Evolutionary conservation across 2,329 filamentous ascomycete genomes (phyloP).

Genomic region (Colletotrichum sp.): DNA sequence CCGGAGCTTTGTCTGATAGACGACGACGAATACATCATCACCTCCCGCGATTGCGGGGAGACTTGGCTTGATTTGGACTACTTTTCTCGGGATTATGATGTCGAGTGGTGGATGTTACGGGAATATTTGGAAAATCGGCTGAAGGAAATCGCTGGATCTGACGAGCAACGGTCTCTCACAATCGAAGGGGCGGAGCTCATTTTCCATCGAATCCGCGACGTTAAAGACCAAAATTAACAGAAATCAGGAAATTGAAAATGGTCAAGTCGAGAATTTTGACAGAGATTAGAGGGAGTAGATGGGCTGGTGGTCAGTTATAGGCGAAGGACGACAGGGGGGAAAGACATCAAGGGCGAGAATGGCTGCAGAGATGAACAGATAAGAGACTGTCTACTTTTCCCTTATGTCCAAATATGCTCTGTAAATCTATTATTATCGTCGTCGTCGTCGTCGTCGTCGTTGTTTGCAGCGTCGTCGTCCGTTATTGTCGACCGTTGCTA

Average conservation of each 20-base stretch:
- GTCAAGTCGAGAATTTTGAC: neutral
- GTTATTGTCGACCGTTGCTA: neutral
- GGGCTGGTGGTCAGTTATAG: neutral
- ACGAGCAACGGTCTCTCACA: neutral
- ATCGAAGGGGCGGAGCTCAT: neutral
- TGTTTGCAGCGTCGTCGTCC: neutral
- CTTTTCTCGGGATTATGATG: neutral
- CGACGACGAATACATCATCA: neutral
- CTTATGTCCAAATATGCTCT: neutral
- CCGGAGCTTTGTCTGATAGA: neutral
- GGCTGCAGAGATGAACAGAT: neutral
- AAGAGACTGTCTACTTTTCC: neutral
- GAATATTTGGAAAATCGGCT: neutral
- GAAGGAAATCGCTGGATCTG: neutral
- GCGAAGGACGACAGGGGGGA: neutral
- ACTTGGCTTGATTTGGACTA: neutral
- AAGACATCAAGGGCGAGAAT: neutral
- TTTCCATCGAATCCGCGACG: neutral
- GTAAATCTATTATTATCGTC: neutral
- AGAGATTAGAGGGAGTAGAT: neutral
- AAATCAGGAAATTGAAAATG: fast-evolving
- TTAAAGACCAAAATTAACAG: neutral
- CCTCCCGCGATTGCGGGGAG: fast-evolving
- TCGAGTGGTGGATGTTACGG: neutral
- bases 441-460: neutral